These are phyloP conservation scores for Ophiostoma australiae DNA, from an alignment of 2,329 filamentous ascomycete species.

Conservation along the genomic window DNA sequence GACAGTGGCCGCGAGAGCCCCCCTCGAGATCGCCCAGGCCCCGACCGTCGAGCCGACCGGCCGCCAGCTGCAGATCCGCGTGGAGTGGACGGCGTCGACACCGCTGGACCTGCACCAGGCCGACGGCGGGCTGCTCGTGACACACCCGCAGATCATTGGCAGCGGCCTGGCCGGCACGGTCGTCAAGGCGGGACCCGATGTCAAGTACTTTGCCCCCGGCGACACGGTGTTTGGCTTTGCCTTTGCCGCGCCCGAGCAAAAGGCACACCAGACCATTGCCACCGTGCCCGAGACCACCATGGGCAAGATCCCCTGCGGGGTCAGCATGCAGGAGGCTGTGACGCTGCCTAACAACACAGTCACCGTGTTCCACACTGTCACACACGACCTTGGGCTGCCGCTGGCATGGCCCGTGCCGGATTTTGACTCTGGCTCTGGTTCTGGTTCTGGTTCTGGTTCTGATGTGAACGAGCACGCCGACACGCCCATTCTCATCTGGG, in stretches of 20 bases:
- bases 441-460: too few species aligned
- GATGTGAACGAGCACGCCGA: conserved; percentile 1
- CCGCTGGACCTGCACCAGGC: conserved; percentile 59
- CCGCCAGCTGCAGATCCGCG: conserved; percentile 50
- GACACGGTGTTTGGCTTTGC: conserved; percentile 19
- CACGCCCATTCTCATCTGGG: neutral
- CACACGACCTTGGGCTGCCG: neutral
- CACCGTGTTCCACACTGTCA: neutral
- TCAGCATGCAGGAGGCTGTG: neutral
- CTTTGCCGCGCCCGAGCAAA: conserved; percentile 14
- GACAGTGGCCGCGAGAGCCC: neutral
- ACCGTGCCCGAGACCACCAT: conserved; percentile 16
- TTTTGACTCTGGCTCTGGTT: too few species aligned
- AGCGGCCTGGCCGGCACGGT: conserved; percentile 45
- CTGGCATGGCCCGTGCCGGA: neutral
- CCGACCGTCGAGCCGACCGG: conserved; percentile 35
- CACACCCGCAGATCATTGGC: conserved; percentile 46
- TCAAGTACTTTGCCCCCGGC: conserved; percentile 4
- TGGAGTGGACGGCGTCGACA: conserved; percentile 56
- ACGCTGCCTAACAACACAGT: neutral
- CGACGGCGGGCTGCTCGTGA: conserved; percentile 53
- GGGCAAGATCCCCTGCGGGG: neutral
- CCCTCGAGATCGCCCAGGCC: neutral
- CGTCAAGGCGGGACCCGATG: neutral
- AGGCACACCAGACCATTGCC: conserved; percentile 17